Percentiles rank a stretch among this genome's conserved stretches.
Conservation (phyloP, 805 yeast genomes). For the Candida piceae region DNA sequence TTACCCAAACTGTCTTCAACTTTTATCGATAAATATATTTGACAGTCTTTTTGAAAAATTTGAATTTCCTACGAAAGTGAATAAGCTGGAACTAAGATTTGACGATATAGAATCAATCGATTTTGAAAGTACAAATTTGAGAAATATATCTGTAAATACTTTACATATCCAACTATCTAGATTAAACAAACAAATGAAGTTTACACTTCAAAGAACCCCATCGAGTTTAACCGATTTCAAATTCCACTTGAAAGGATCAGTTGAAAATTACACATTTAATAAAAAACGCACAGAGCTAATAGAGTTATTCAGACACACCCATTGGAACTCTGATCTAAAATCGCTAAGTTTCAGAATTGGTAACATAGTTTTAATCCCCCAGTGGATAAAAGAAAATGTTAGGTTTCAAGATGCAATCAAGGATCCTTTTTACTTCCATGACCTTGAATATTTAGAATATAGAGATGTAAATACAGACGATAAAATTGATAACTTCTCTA, state of each 20-base stretch:
- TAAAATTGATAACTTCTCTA: not conserved
- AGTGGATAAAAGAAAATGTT: not conserved
- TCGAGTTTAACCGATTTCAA: not conserved
- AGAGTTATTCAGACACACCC: not conserved
- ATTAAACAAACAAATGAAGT: not conserved
- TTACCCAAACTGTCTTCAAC: not conserved
- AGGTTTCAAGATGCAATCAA: not conserved
- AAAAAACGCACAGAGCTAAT: not conserved
- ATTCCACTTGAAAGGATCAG: not conserved
- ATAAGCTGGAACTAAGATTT: not conserved
- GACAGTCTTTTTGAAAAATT: not conserved
- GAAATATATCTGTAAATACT: not conserved
- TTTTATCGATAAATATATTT: no score
- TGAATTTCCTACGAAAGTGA: not conserved
- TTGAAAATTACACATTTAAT: not conserved
- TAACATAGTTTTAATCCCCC: not conserved
- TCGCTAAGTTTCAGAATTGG: not conserved
- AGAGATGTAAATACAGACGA: not conserved
- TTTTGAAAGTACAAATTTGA: not conserved
- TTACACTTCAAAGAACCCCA: not conserved
- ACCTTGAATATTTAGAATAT: not conserved
- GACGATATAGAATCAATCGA: not conserved
- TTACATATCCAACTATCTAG: not conserved
- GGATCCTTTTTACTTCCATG: not conserved
- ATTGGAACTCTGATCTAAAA: not conserved